phyloP scores from a whole-genome alignment of 2,329 filamentous ascomycete genomes.

The Cytospora paraplurivora region DNA sequence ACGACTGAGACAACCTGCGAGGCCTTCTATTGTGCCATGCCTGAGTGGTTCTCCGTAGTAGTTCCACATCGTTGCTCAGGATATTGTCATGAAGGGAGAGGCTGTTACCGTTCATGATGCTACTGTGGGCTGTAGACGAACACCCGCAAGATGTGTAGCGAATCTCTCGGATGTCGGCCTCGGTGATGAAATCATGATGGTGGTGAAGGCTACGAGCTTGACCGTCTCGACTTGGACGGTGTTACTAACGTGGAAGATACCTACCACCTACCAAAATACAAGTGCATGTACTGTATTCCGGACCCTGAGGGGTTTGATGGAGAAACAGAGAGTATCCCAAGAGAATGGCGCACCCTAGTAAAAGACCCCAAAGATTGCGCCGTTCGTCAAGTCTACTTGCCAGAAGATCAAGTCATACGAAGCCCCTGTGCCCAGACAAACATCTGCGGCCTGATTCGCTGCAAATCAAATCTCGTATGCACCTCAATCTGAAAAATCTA shows the following conservation, averaged over 20 bases:
- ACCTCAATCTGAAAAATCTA: not conserved
- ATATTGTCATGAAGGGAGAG: not conserved
- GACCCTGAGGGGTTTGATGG: too few species aligned
- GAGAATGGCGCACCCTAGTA: not conserved
- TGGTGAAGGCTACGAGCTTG: too few species aligned
- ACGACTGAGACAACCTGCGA: not conserved
- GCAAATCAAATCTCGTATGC: not conserved
- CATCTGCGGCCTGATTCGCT: not conserved
- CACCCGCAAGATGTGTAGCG: too few species aligned
- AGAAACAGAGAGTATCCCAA: too few species aligned
- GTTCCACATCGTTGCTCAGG: not conserved
- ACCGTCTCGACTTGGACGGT: too few species aligned
- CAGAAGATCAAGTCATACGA: slow-evolving; percentile 2
- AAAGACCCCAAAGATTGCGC: not conserved
- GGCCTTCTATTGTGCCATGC: not conserved
- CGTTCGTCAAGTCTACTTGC: not conserved
- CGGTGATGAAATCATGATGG: too few species aligned
- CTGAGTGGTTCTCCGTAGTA: not conserved
- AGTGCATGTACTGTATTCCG: too few species aligned
- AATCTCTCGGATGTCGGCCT: too few species aligned
- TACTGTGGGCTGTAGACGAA: too few species aligned
- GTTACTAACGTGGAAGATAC: too few species aligned
- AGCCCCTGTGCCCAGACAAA: slow-evolving; percentile 4
- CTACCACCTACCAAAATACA: too few species aligned
- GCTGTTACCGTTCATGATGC: not conserved